Conservation (phyloP, 805 yeast genomes). For the Saturnispora mendoncae region DNA sequence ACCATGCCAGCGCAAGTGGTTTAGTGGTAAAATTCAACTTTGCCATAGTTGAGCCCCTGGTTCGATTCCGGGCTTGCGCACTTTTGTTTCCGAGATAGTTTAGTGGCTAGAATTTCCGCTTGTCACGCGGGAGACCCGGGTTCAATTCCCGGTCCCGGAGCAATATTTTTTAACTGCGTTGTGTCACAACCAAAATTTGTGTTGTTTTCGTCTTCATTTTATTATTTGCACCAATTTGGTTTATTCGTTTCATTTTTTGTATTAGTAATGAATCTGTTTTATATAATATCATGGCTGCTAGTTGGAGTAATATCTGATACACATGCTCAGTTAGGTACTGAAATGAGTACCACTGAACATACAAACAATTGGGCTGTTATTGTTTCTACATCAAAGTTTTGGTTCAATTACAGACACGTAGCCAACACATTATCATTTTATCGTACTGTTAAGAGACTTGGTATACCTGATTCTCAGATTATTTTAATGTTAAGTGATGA, state of each 20-base stretch:
- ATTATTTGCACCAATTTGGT: background rate
- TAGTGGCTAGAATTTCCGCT: constrained; percentile 37
- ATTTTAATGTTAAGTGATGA: constrained; percentile 95
- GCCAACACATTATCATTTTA: constrained; percentile 92
- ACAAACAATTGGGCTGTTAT: constrained; percentile 77
- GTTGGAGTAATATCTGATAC: background rate
- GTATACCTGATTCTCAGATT: constrained; percentile 96
- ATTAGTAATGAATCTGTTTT: background rate
- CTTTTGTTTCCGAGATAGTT: constrained; percentile 29
- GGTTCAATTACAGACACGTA: constrained; percentile 98
- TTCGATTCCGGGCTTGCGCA: constrained; percentile 26
- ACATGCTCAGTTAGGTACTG: background rate
- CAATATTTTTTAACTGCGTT: background rate
- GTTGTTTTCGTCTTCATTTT: background rate
- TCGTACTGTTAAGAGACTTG: constrained; percentile 89
- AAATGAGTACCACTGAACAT: constrained; percentile 28
- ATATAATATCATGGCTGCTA: background rate
- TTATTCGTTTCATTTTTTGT: background rate
- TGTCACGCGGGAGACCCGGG: constrained; percentile 39
- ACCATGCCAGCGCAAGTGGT: constrained; percentile 19
- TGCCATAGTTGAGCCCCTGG: constrained; percentile 26
- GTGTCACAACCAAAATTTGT: background rate
- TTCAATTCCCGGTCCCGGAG: constrained; percentile 38
- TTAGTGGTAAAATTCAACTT: constrained; percentile 24
- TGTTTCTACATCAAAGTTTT: constrained; percentile 91